Base-by-base conservation (phyloP, 2,329 filamentous ascomycete genomes). In the Mycosphaerella sp. region DNA sequence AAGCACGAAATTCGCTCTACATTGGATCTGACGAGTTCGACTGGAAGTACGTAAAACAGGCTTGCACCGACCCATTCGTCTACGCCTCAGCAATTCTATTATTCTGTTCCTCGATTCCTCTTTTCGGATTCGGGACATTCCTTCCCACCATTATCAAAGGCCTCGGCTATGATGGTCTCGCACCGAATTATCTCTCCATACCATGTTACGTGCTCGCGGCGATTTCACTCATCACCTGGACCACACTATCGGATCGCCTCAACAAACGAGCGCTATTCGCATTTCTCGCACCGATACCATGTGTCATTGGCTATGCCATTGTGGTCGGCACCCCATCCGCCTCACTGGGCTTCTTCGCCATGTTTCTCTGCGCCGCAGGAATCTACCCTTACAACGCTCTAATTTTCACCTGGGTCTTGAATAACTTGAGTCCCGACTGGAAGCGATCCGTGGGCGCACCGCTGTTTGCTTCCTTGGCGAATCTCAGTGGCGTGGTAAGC, bases 31-130 rank as follows among this genome's bases (percentile, higher is more conserved):
- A 67, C 26, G 59, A 64, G 32, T 65, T 69, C 34, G 62, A 63
- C 38, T 59, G 62, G 64, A 62, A 64, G n/a, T 67, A 62, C 45
- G 61, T 66, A 5, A 62, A 58, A 40, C 59, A 68, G 48, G 68
- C 65, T n/a, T 52, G 68, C 17, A 65, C 58, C 7, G 68, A 71
- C 40, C 62, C 65, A 4, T 67, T 67, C 44, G 58, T 70, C 21
- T 70, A 65, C 38, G 52, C 66, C 4, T 57, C 62, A 10, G 62
- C 60, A 2, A 54, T 66, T 11, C 59, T 66, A 10, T 67, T 72
- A 55, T 72, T 72, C 48, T 66, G 65, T 23, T 67, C 40, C 6
- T 40, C 40, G 29, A 50, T 54, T 26, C 34, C 52, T 17, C 47
- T 54, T 9, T 54, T 50, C 32, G 52, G 47, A 11, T 50, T 54